These are phyloP conservation scores for Triticum dicoccoides DNA, from an alignment of 176 grass and related monocot species.

Conservation along the genomic window DNA sequence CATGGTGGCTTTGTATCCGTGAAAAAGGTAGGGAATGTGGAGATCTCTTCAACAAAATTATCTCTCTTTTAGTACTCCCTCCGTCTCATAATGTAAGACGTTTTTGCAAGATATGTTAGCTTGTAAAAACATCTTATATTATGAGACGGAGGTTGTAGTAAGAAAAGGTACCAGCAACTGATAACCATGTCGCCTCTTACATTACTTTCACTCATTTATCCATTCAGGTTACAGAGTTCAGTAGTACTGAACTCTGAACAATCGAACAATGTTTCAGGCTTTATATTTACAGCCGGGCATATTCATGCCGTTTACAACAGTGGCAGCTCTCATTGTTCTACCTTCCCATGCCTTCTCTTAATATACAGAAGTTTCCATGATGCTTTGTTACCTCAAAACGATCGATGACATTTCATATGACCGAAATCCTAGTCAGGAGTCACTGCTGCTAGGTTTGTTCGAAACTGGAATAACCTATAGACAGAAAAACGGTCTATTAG, in stretches of 20 bases:
- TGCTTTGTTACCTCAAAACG: slow-evolving; percentile 16
- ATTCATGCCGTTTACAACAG: not conserved
- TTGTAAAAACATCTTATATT: too few species aligned
- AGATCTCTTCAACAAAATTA: not conserved
- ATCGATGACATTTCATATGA: not conserved
- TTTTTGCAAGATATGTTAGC: too few species aligned
- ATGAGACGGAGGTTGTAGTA: too few species aligned
- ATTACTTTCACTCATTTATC: not conserved
- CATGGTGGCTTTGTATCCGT: not conserved
- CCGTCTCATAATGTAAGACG: too few species aligned
- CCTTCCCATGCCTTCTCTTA: not conserved
- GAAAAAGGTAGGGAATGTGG: not conserved
- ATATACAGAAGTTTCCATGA: not conserved
- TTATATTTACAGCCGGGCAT: not conserved
- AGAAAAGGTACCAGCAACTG: too few species aligned
- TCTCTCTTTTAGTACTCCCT: not conserved
- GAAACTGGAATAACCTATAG: slow-evolving; percentile 66
- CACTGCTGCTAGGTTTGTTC: slow-evolving; percentile 75
- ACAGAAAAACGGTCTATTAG: not conserved
- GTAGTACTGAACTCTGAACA: not conserved
- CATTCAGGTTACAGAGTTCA: not conserved
- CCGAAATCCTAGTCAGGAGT: slow-evolving; percentile 13
- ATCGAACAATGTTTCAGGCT: not conserved
- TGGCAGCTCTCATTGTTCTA: not conserved
- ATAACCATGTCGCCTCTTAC: not conserved